These are phyloP conservation scores for Amoebophrya sp. DNA, from an alignment of 169 alveolate species.

Conservation along the genomic window DNA sequence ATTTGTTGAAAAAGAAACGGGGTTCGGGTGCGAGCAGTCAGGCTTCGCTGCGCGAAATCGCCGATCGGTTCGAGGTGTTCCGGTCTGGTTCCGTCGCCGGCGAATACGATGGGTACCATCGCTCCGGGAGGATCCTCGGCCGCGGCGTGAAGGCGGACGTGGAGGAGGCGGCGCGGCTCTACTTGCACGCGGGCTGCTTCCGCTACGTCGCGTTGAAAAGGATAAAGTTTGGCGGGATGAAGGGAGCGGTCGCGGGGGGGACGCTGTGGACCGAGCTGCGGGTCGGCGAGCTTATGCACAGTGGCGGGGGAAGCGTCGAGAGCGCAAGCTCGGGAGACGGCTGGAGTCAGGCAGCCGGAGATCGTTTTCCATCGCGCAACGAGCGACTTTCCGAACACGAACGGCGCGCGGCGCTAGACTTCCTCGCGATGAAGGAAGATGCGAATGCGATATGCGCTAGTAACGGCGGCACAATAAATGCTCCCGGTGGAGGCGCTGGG, in stretches of 20 bases:
- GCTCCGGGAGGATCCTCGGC: background rate
- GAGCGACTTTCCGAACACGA: too few species aligned
- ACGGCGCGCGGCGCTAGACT: too few species aligned
- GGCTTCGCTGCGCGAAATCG: background rate
- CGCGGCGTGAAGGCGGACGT: background rate
- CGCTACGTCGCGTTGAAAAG: background rate
- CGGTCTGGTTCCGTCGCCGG: background rate
- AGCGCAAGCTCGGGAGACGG: too few species aligned
- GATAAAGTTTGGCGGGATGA: background rate
- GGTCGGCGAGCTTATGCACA: background rate
- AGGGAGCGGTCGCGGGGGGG: background rate
- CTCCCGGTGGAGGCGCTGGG: too few species aligned
- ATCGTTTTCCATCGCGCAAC: too few species aligned
- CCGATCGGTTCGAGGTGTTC: background rate
- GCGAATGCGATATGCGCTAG: too few species aligned
- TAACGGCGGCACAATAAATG: too few species aligned
- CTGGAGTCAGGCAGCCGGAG: too few species aligned
- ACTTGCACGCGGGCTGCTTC: background rate
- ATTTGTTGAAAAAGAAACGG: background rate
- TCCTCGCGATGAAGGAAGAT: too few species aligned
- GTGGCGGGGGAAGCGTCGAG: too few species aligned
- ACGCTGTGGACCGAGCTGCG: background rate
- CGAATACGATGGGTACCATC: background rate
- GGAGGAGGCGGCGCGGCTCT: background rate
- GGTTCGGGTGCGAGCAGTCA: background rate